Base-by-base conservation (phyloP, 257 asterid genomes). In the Oldenlandia corymbosa region DNA sequence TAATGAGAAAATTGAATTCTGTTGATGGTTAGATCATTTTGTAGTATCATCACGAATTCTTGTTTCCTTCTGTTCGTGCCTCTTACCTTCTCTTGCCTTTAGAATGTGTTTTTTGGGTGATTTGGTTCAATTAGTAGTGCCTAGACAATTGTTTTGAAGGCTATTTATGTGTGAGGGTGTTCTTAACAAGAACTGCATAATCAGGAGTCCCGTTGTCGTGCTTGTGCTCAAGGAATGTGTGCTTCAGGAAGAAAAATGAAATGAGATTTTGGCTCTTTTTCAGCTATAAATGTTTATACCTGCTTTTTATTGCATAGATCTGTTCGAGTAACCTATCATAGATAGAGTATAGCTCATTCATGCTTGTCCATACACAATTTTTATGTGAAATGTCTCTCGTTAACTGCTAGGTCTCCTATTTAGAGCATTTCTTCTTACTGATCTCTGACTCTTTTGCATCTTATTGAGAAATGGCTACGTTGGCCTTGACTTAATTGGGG, bases 81-180 rank as follows among this genome's bases (percentile, higher is more conserved):
- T n/a, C n/a, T n/a, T n/a, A n/a, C n/a, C n/a, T n/a, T n/a, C n/a
- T n/a, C n/a, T n/a, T n/a, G n/a, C n/a, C n/a, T n/a, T n/a, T n/a
- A n/a, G n/a, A n/a, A n/a, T n/a, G n/a, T n/a, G n/a, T n/a, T n/a
- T n/a, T n/a, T n/a, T n/a, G n/a, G n/a, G n/a, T n/a, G n/a, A n/a
- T n/a, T n/a, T n/a, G n/a, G n/a, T n/a, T n/a, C n/a, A n/a, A n/a
- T n/a, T n/a, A n/a, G n/a, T n/a, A n/a, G n/a, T n/a, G n/a, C n/a
- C n/a, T n/a, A n/a, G n/a, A n/a, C n/a, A n/a, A n/a, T n/a, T n/a
- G n/a, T n/a, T n/a, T n/a, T n/a, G n/a, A n/a, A n/a, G n/a, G n/a
- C n/a, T n/a, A n/a, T n/a, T n/a, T n/a, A n/a, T n/a, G 12, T n/a
- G 34, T 54, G 34, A 10, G 31, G 48, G 60, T 54, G 60, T 54